Evolutionary conservation across 345 rosid genomes (phyloP).

Genomic region (Anastatica hierochuntica): DNA sequence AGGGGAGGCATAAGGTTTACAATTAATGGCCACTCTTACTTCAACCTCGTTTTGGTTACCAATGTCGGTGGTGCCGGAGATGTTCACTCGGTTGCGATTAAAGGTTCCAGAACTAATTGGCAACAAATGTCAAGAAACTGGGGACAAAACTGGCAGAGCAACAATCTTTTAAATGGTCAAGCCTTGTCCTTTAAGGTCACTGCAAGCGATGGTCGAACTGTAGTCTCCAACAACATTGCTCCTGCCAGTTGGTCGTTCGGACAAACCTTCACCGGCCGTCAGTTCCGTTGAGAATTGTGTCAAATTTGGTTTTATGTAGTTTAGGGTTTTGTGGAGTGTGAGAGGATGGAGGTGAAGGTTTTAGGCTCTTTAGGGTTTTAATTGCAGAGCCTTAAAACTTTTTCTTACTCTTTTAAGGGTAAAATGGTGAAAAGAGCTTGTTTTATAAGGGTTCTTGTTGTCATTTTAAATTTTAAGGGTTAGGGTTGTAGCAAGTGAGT

Average conservation of each 20-base stretch:
- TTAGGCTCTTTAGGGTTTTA: slow-evolving; percentile 23
- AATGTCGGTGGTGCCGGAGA: slow-evolving; percentile 57
- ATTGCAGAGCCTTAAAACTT: slow-evolving; percentile 5
- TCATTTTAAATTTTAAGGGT: slow-evolving; percentile 14
- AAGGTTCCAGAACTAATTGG: slow-evolving; percentile 46
- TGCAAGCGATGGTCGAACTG: slow-evolving; percentile 35
- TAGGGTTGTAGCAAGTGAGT: slow-evolving; percentile 15
- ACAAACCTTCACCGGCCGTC: slow-evolving; percentile 40
- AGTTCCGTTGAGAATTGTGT: slow-evolving; percentile 29
- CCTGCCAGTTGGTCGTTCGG: slow-evolving; percentile 47
- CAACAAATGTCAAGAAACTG: slow-evolving; percentile 43
- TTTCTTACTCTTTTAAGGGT: neutral
- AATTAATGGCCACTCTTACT: slow-evolving; percentile 48
- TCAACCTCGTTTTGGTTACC: slow-evolving; percentile 46
- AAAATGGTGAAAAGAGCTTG: slow-evolving; percentile 14
- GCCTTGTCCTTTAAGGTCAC: slow-evolving; percentile 43
- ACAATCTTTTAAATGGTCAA: slow-evolving; percentile 35
- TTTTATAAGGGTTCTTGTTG: slow-evolving; percentile 20
- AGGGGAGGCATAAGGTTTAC: slow-evolving; percentile 50
- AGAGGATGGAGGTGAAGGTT: neutral
- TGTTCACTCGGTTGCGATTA: slow-evolving; percentile 33
- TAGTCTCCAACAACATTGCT: slow-evolving; percentile 32
- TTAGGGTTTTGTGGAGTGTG: slow-evolving; percentile 17
- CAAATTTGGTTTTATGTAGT: neutral
- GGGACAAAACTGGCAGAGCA: slow-evolving; percentile 52